A percentile compares a stretch with the other conserved stretches of the same genome.
phyloP scores from a whole-genome alignment of 768 basidiomycete species.

The Cyathus striatus region DNA sequence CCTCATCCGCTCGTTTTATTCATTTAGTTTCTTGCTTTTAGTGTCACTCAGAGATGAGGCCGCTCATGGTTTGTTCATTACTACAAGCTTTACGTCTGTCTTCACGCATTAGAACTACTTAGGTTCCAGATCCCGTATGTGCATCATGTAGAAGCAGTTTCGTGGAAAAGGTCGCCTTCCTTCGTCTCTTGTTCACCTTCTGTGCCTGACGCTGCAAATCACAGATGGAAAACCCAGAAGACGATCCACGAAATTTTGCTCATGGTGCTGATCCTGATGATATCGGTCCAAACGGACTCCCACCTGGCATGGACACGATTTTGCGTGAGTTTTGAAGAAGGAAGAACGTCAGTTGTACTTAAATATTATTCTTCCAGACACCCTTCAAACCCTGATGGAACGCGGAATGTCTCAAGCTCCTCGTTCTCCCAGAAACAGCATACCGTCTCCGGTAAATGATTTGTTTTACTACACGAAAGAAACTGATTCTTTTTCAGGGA shows the following conservation, averaged over 20 bases:
- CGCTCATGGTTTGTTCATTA: slow-evolving; percentile 60
- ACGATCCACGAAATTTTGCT: slow-evolving; percentile 73
- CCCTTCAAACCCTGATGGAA: slow-evolving; percentile 31
- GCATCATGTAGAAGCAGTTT: slow-evolving; percentile 79
- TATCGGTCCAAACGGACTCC: slow-evolving; percentile 20
- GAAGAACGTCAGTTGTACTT: too few relatives aligned
- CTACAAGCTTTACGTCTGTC: slow-evolving; percentile 1
- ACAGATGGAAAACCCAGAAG: slow-evolving; percentile 72
- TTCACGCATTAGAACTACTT: slow-evolving; percentile 4
- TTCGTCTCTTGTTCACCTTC: slow-evolving; percentile 5
- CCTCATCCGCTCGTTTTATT: not conserved
- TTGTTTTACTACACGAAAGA: slow-evolving; percentile 3
- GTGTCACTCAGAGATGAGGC: slow-evolving; percentile 88
- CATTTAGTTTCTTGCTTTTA: slow-evolving; percentile 21
- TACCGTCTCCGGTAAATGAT: not conserved
- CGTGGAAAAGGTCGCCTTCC: slow-evolving; percentile 63
- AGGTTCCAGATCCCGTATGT: slow-evolving; percentile 82
- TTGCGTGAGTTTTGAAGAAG: slow-evolving; percentile 37
- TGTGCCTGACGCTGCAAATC: slow-evolving; percentile 3
- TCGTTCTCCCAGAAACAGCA: not conserved
- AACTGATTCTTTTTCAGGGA: slow-evolving; percentile 3
- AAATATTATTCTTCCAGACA: slow-evolving; percentile 18
- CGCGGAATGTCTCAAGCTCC: slow-evolving; percentile 20
- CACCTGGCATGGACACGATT: slow-evolving; percentile 40
- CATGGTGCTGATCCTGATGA: slow-evolving; percentile 22